Evolutionary conservation across 1,284 basidiomycete genomes (phyloP).

Genomic region (Leccinum griseonigrum): DNA sequence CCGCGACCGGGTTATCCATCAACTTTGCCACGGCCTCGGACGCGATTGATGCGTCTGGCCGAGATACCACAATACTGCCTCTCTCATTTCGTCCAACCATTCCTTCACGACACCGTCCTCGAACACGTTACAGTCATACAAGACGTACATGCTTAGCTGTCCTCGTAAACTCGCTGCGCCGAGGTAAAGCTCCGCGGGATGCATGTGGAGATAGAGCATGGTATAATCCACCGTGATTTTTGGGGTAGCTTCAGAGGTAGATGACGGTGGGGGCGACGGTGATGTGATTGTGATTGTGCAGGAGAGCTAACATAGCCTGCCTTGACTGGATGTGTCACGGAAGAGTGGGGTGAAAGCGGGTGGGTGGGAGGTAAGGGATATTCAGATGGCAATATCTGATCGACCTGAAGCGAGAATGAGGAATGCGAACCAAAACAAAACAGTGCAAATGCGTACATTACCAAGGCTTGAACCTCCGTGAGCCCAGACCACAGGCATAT

Average conservation of each 20-base stretch:
- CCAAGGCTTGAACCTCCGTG: slow-evolving; percentile 18
- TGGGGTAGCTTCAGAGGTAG: not conserved
- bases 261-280: not conserved
- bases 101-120: not conserved
- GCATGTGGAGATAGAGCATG: not conserved
- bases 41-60: not conserved
- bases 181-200: not conserved
- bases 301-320: slow-evolving; percentile 21
- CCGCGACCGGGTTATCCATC: not conserved
- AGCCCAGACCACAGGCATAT: slow-evolving; percentile 10
- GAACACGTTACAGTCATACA: not conserved
- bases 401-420: slow-evolving; percentile 12
- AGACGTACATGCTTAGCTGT: not conserved
- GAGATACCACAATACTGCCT: not conserved
- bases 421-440: not conserved
- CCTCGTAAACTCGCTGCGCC: not conserved
- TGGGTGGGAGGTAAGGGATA: slow-evolving; percentile 25
- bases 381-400: slow-evolving; percentile 11
- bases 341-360: slow-evolving; percentile 19
- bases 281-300: not conserved
- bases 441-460: slow-evolving; percentile 3
- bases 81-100: not conserved
- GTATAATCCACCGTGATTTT: not conserved
- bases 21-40: not conserved
- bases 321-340: slow-evolving; percentile 15